phyloP scores from a whole-genome alignment of 129 eudicot species.

The Saposhnikovia divaricata region DNA sequence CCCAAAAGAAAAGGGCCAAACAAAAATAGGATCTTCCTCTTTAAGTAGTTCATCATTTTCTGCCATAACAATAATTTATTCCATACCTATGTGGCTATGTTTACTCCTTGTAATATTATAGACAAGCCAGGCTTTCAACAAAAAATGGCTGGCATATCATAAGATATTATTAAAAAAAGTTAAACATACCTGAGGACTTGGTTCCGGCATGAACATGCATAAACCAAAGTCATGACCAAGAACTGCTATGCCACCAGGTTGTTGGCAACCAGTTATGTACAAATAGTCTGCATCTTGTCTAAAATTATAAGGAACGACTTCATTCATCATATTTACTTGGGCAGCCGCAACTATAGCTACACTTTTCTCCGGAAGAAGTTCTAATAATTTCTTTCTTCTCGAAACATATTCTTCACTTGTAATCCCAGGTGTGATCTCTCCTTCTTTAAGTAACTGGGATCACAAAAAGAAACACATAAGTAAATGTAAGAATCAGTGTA shows the following conservation, averaged over 20 bases:
- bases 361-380: slow-evolving; percentile 79
- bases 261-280: slow-evolving; percentile 87
- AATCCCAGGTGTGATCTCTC: slow-evolving; percentile 88
- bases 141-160: background rate
- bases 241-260: slow-evolving; percentile 93
- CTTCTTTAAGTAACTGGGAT: slow-evolving; percentile 70
- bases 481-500: background rate
- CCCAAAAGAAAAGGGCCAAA: background rate
- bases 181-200: slow-evolving; percentile 46
- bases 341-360: slow-evolving; percentile 81
- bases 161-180: background rate
- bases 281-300: slow-evolving; percentile 92
- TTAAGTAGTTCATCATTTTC: background rate
- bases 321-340: slow-evolving; percentile 95
- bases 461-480: background rate
- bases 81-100: background rate
- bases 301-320: slow-evolving; percentile 85
- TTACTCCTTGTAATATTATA: background rate
- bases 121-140: background rate
- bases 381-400: slow-evolving; percentile 67
- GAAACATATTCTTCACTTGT: slow-evolving; percentile 59
- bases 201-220: slow-evolving; percentile 96
- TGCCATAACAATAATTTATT: background rate
- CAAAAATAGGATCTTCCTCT: background rate
- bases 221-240: slow-evolving; percentile 82